Evolutionary conservation across 2,329 filamentous ascomycete species (phyloP), one percentile per base, ranked within the genome.

Genomic region (Epichloe scottii): DNA sequence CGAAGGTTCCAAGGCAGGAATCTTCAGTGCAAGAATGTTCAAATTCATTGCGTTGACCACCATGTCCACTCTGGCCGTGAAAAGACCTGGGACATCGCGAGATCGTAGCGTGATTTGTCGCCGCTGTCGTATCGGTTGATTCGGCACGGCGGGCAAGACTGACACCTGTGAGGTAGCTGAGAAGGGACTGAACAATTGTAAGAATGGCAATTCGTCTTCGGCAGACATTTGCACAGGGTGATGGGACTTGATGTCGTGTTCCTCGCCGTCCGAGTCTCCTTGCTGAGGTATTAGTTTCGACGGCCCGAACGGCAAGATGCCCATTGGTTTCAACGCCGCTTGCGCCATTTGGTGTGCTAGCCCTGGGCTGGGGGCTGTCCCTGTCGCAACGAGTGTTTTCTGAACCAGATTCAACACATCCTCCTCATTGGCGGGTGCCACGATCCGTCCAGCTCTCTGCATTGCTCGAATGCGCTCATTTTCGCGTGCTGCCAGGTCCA

Each of bases 171-270:
- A 83, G 0, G 73, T 72, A 52, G 86, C 81, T 0, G 71, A 71
- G 14, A 93, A 73, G 0, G 84, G 79, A 0, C 80, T 85, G 58
- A 93, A 89, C 8, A 84, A 73, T 44, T 84, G 78, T 0, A 90
- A 72, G 56, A 84, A 89, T 0, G 84, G 80, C 2, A 85, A 67
- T 47, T 85, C 79, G 53, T 89, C 79, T 0, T 75, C 70, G 2
- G 84, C 73, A 1, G 77, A 73, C 67, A 89, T 72, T 1, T 73
- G 72, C 2, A 81, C 60, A 0, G 84, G 87, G 48, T 79, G 76
- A 59, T 90, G 86, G 1, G 84, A 86, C 48, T 63, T 67, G 54
- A 71, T 63, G 7, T 75, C 68, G 0, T 76, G 63, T 2, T 69
- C 59, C 4, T 70, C 60, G 11, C 66, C 62, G 11, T 63, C 56